These are phyloP conservation scores for Pichia inconspicua DNA, from an alignment of 1,139 yeast genomes.

Conservation along the genomic window DNA sequence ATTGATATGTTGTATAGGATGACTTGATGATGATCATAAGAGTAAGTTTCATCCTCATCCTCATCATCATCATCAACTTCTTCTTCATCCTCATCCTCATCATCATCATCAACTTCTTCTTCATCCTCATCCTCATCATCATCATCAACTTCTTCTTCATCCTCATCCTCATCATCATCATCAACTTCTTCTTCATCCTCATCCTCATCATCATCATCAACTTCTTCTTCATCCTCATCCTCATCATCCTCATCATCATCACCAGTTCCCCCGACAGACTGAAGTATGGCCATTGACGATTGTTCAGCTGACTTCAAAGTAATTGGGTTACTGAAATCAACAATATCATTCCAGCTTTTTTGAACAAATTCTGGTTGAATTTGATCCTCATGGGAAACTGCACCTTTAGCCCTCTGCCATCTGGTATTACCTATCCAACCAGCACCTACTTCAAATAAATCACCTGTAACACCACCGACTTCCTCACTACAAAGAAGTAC, in stretches of 20 bases:
- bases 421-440: constrained; percentile 95
- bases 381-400: constrained; percentile 46
- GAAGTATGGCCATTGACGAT: constrained; percentile 69
- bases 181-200: constrained; percentile 34
- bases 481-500: constrained; percentile 71
- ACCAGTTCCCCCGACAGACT: constrained; percentile 50
- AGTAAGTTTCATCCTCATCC: constrained; percentile 36
- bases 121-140: no score
- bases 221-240: constrained; percentile 35
- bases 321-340: constrained; percentile 55
- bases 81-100: constrained; percentile 38
- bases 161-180: constrained; percentile 45
- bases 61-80: constrained; percentile 29
- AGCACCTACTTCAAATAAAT: constrained; percentile 68
- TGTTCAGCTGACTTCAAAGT: constrained; percentile 66
- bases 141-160: constrained; percentile 28
- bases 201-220: constrained; percentile 30
- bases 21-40: constrained; percentile 60
- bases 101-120: constrained; percentile 45
- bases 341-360: constrained; percentile 58
- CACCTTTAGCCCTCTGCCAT: constrained; percentile 92
- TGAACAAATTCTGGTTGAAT: constrained; percentile 38
- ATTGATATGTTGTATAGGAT: constrained; percentile 84
- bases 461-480: constrained; percentile 57
- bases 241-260: constrained; percentile 47